A percentile compares a stretch with the other conserved stretches of the same genome.
phyloP scores from a whole-genome alignment of 768 basidiomycete genomes.

The Kwoniella heveanensis region DNA sequence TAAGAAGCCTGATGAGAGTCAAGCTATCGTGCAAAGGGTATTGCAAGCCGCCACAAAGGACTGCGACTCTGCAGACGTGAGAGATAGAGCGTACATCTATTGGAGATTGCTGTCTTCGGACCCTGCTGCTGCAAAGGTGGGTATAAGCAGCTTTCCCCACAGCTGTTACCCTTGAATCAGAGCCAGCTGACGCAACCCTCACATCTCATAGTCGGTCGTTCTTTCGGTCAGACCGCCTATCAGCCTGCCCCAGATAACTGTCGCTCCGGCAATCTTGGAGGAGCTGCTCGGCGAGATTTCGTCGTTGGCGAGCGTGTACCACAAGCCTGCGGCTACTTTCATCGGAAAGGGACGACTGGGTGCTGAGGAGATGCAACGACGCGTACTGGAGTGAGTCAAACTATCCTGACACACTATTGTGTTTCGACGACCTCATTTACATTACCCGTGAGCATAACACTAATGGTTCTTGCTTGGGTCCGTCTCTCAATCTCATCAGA shows the following conservation, averaged over 20 bases:
- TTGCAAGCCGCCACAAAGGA: slow-evolving; percentile 93
- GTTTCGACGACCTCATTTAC: too few species aligned
- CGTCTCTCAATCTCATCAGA: too few species aligned
- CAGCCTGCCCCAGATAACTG: slow-evolving; percentile 85
- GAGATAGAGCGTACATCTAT: slow-evolving; percentile 96
- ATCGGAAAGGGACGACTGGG: slow-evolving; percentile 84
- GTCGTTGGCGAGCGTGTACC: slow-evolving; percentile 88
- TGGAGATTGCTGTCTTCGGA: slow-evolving; percentile 95
- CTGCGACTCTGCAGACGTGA: slow-evolving; percentile 93
- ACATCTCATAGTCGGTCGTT: slow-evolving; percentile 68
- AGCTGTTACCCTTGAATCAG: not conserved
- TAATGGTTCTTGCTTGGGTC: too few species aligned
- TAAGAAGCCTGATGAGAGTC: slow-evolving; percentile 89
- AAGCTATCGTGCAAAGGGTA: slow-evolving; percentile 87
- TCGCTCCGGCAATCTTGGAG: slow-evolving; percentile 81
- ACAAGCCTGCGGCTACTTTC: slow-evolving; percentile 95
- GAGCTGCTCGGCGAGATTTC: slow-evolving; percentile 90
- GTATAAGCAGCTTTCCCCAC: slow-evolving; percentile 18
- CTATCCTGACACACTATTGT: too few species aligned
- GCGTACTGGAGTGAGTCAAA: slow-evolving; percentile 49
- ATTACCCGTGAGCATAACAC: too few species aligned
- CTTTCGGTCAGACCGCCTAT: slow-evolving; percentile 91
- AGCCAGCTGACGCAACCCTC: not conserved
- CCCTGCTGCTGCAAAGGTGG: slow-evolving; percentile 89
- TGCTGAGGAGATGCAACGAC: slow-evolving; percentile 52